Evolutionary conservation across 2,329 filamentous ascomycete species (phyloP), one percentile per base, ranked within the genome.

Genomic region (Tolypocladium tundrense): DNA sequence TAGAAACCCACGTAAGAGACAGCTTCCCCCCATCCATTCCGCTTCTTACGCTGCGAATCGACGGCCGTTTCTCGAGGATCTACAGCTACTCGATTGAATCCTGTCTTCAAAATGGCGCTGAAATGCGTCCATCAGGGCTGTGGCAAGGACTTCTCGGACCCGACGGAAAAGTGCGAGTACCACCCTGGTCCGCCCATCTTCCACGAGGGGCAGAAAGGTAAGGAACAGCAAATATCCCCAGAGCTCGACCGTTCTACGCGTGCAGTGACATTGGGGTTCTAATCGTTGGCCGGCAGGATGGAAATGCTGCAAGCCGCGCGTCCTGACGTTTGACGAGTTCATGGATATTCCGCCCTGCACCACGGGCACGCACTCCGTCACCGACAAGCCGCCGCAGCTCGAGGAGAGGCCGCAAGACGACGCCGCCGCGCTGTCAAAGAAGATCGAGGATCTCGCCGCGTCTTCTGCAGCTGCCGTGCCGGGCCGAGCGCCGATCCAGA

Each of bases 41-140:
- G 16, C 27, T 27, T n/a, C 19, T 3, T 2, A 11, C 16, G 48
- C 48, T 13, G 4, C 19, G 31, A 21, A 7, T 7, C 10, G 31
- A 7, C 7, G 48, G 31, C 2, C 5, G 7, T 14, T 37, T 9
- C 31, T 52, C 33, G 31, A 37, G 19, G 4, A n/a, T 14, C 19
- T 37, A 33, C 48, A 37, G 48, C 31, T 52, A 3, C 9, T 14
- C 2, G 10, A n/a, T 21, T 37, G 27, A 11, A 50, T 4, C 7
- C 9, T 3, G 4, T 4, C 31, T n/a, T 52, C 48, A 62, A 58
- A 60, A 90, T 90, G 86, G 79, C 87, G 59, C 83, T 86, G 68
- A 97, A 96, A 78, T 99, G 94, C 73, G 91, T 97, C 59, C 94
- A 97, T 78, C 92, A 96, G 75, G 91, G 92, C 72, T 99, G 94